Base-by-base conservation (phyloP, 129 eudicot genomes). In the sunflower (Helianthus annuus) region DNA sequence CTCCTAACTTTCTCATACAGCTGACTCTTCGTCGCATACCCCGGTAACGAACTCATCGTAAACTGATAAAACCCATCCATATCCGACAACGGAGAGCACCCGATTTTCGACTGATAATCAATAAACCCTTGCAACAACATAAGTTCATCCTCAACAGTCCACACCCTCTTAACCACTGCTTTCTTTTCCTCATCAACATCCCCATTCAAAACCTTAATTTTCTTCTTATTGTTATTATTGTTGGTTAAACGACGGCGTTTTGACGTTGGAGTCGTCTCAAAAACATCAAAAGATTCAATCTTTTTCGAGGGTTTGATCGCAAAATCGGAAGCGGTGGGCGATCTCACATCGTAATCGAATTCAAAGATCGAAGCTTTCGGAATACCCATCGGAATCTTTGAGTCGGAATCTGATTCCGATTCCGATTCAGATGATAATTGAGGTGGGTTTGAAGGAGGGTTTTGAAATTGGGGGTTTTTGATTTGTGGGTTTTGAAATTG, bases 1-100 rank as follows among this genome's bases (percentile, higher is more conserved):
- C 96, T 88, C 66, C 83, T 76, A 61, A 91, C 64, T 66, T 91
- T 91, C 70, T 79, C 85, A 58, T 64, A 71, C 76, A 91, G 40
- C 51, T 91, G 97, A 17, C 57, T 80, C 68, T 64, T 82, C 2
- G 88, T 45, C 13, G 81, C 84, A 24, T 58, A 76, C 1, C 77
- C 86, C 8, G 58, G 70, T 27, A 85, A 46, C 2, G 58, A 61
- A 34, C 64, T 83, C 79, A 85, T 91, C 0, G 77, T 44, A 60
- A 69, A 85, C 36, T 75, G 78, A 66, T 83, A 75, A 66, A 85
- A 87, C 3, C 78, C 92, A 10, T 45, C 86, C 77, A 77, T 64
- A 63, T 85, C 84, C 0, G 86, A 56, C 29, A 59, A 53, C 0
- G 91, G 88, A 32, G 84, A 89, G 40, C 16, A 8, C 8, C 88